Evolutionary conservation across 2,329 filamentous ascomycete species (phyloP), one percentile per base, ranked within the genome.

Genomic region (Esteya vermicola): DNA sequence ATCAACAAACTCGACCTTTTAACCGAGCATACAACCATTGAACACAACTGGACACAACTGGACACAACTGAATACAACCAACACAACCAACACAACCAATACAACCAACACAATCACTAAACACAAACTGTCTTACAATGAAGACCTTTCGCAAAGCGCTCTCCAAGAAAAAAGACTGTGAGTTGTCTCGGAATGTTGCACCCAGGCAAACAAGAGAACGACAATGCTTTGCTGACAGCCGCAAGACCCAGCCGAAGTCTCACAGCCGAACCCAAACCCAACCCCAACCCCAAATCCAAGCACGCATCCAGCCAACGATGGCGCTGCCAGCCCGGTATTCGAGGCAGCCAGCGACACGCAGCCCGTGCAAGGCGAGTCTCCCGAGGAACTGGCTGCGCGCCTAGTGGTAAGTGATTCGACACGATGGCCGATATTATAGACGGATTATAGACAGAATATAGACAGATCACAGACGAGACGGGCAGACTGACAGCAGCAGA

Each of bases 71-170:
- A 2, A 14, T 3, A 20, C 3, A 31, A 23, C 19, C 9, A n/a
- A 9, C 4, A 31, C 35, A 10, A 9, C 20, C 16, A 31, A 13
- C 5, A 6, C 20, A 4, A 39, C 41, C 36, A 13, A 28, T 9
- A 36, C 12, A 23, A 20, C 10, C 14, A 33, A 22, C 35, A 16
- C 23, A 6, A 16, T 13, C 9, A 34, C 32, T n/a, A 13, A 21
- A 10, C 21, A 25, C 4, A n/a, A 12, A 31, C 23, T 13, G 23
- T 7, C 9, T 22, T 19, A 38, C 9, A 14, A 48, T 48, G 46
- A 48, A 48, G 43, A 36, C 30, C 23, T 44, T 48, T 14, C 45
- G 46, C 25, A 46, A 45, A 35, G 38, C 39, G 22, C 35, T 45
- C 13, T 36, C 35, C 30, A 45, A 40, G 30, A 14, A 20, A 28